A percentile compares a stretch with the other conserved stretches of the same genome.
Conservation (phyloP, 352 stramenopile genomes). For the Halophytophthora polymorphica region DNA sequence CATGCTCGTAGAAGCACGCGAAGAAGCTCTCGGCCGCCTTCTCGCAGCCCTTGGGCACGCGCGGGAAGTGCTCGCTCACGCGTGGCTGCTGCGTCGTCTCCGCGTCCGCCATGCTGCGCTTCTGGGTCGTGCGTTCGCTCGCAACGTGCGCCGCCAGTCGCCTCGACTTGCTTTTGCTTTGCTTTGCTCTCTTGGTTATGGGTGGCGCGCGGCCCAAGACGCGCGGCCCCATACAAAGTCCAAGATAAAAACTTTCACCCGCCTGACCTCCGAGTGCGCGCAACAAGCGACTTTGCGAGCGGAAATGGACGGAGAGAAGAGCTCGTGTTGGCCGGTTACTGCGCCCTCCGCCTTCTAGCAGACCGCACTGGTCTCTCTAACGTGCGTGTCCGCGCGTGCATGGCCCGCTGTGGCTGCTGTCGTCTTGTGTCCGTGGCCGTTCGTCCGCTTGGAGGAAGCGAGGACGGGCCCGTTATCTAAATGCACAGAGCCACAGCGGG, state of each 20-base stretch:
- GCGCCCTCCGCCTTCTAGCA: too few relatives aligned
- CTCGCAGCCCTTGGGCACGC: conserved; percentile 68
- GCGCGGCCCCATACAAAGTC: conserved; percentile 38
- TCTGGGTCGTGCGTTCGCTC: not conserved
- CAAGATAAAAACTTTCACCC: conserved; percentile 26
- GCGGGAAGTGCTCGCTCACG: conserved; percentile 76
- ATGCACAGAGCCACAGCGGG: conserved; percentile 34
- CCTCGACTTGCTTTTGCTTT: conserved; percentile 6
- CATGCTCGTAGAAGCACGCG: conserved; percentile 77
- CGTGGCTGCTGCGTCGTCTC: conserved; percentile 48
- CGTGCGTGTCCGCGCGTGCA: too few relatives aligned
- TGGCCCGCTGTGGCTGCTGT: too few relatives aligned
- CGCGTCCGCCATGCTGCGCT: conserved; percentile 17
- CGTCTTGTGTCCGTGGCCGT: too few relatives aligned
- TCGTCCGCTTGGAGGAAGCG: conserved; percentile 11
- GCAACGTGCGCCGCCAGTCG: conserved; percentile 6
- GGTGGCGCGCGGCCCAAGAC: conserved; percentile 4
- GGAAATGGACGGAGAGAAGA: conserved; percentile 6
- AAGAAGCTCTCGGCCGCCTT: conserved; percentile 72
- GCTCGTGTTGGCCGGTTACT: too few relatives aligned
- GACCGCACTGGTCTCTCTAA: too few relatives aligned
- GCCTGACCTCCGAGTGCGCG: not conserved
- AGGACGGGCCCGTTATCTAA: conserved; percentile 52
- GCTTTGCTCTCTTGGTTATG: not conserved
- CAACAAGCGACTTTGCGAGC: not conserved